These are phyloP conservation scores for Diaporthe capsici DNA, from an alignment of 2,329 filamentous ascomycete species.

Conservation along the genomic window DNA sequence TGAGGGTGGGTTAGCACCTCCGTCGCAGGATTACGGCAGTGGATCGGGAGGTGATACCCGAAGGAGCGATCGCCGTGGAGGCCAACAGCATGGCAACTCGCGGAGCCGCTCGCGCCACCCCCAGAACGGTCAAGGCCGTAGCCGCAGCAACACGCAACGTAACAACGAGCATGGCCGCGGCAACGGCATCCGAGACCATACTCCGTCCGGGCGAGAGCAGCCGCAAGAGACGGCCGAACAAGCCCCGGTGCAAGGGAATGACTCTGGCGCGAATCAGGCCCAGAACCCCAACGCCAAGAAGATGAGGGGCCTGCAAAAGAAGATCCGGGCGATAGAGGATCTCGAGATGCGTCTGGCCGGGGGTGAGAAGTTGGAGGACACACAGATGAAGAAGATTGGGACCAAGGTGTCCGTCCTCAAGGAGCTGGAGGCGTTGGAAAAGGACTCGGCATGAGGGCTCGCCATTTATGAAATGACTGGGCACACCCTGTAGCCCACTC, in stretches of 20 bases:
- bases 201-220: conserved; percentile 48
- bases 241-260: conserved; percentile 49
- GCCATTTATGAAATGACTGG: neutral
- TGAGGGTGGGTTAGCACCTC: conserved; percentile 64
- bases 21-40: conserved; percentile 57
- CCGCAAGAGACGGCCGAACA: conserved; percentile 46
- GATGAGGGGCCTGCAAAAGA: conserved; percentile 92
- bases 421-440: conserved; percentile 78
- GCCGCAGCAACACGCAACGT: conserved; percentile 65
- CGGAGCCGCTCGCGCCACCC: conserved; percentile 68
- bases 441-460: conserved; percentile 45
- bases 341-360: conserved; percentile 95
- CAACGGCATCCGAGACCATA: conserved; percentile 49
- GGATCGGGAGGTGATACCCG: conserved; percentile 67
- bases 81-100: conserved; percentile 57
- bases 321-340: conserved; percentile 97
- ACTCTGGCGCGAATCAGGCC: conserved; percentile 58
- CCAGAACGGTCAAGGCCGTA: conserved; percentile 62
- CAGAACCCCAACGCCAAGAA: conserved; percentile 90
- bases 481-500: neutral
- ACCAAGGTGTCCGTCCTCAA: conserved; percentile 88
- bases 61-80: conserved; percentile 75
- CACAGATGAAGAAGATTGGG: conserved; percentile 97
- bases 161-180: conserved; percentile 41
- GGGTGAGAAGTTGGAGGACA: conserved; percentile 97